phyloP scores from a whole-genome alignment of 2,329 filamentous ascomycete species.

The Paecilomyces variotii region DNA sequence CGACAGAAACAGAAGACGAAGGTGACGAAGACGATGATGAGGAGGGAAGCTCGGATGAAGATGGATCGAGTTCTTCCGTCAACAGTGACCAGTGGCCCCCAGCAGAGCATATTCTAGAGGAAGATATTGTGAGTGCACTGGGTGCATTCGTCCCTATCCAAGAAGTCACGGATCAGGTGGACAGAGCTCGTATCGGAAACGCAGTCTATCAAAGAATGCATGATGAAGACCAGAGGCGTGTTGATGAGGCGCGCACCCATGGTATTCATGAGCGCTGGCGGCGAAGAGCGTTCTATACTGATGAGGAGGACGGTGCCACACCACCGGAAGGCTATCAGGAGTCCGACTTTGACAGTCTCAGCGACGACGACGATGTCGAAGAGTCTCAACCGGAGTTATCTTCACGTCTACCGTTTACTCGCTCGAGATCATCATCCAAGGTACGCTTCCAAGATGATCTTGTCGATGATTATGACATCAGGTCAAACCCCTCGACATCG shows the following conservation, averaged over 20 bases:
- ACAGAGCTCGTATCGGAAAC: conserved; percentile 32
- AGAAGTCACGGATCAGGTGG: conserved; percentile 35
- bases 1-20: conserved; percentile 12
- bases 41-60: conserved; percentile 14
- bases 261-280: conserved; percentile 64
- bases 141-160: conserved; percentile 34
- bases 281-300: conserved; percentile 70
- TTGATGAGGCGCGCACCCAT: conserved; percentile 29
- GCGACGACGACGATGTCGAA: conserved; percentile 49
- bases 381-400: conserved; percentile 18
- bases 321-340: conserved; percentile 54
- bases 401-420: conserved; percentile 38
- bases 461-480: conserved; percentile 58
- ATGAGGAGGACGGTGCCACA: conserved; percentile 71
- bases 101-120: conserved; percentile 27
- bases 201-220: conserved; percentile 31
- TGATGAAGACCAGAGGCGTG: conserved; percentile 28
- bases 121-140: conserved; percentile 36
- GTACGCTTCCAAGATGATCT: conserved; percentile 66
- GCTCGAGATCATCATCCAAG: conserved; percentile 69
- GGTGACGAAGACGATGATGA: conserved; percentile 12
- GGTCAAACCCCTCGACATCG: conserved; percentile 65
- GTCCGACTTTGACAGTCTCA: conserved; percentile 32
- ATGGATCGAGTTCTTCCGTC: conserved; percentile 19
- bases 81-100: conserved; percentile 31